Conservation (phyloP, 495 filamentous ascomycete genomes). For the Hyaloscypha variabilis region DNA sequence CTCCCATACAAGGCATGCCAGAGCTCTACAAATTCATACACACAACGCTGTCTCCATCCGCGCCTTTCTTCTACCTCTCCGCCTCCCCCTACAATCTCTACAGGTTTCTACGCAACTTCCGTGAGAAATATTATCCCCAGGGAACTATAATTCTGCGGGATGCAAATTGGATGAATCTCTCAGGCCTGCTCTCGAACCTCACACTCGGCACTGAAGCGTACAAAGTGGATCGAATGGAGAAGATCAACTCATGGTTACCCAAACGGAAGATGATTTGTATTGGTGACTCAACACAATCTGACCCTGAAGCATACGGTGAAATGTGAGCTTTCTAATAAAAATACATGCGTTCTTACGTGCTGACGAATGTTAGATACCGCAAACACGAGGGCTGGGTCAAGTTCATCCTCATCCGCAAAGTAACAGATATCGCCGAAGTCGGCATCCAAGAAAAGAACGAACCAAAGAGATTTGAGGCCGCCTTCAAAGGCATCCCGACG, state of each 20-base stretch:
- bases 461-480: conserved; percentile 73
- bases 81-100: conserved; percentile 96
- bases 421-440: conserved; percentile 72
- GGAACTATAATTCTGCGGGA: conserved; percentile 86
- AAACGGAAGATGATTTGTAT: conserved; percentile 77
- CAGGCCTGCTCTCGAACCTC: conserved; percentile 75
- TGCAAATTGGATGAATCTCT: conserved; percentile 83
- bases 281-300: conserved; percentile 88
- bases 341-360: neutral
- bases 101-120: conserved; percentile 78
- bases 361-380: conserved; percentile 37
- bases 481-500: conserved; percentile 74
- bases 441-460: conserved; percentile 73
- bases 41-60: conserved; percentile 50
- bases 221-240: conserved; percentile 79
- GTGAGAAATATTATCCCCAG: conserved; percentile 67
- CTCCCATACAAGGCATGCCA: conserved; percentile 79
- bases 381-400: conserved; percentile 71
- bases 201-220: conserved; percentile 84
- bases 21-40: conserved; percentile 73
- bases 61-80: conserved; percentile 91
- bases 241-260: conserved; percentile 77
- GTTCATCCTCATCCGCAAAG: conserved; percentile 81
- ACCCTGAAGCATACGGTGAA: conserved; percentile 88
- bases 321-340: conserved; percentile 46